phyloP scores from a whole-genome alignment of 768 basidiomycete species.

The Boletus sp. region DNA sequence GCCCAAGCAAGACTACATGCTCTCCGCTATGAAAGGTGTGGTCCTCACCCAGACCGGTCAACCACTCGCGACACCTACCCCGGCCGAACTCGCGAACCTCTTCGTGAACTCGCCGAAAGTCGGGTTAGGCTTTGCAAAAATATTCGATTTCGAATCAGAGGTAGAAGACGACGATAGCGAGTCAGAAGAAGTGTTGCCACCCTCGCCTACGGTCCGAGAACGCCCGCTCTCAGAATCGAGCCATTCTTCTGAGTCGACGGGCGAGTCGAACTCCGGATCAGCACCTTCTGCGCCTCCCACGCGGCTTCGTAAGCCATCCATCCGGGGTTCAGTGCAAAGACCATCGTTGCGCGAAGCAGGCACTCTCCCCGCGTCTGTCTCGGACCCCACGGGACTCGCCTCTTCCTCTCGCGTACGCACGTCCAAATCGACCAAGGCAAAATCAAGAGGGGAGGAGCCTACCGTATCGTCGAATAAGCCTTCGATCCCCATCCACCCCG shows the following conservation, averaged over 20 bases:
- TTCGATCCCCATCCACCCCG: slow-evolving; percentile 25
- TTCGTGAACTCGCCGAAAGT: slow-evolving; percentile 70
- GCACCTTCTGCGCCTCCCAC: slow-evolving; percentile 39
- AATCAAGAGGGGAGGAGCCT: background rate
- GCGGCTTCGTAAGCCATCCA: slow-evolving; percentile 56
- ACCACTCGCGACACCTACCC: slow-evolving; percentile 66
- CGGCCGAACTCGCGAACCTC: slow-evolving; percentile 61
- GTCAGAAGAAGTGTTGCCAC: slow-evolving; percentile 33
- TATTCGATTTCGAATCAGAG: slow-evolving; percentile 60
- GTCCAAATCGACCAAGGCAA: slow-evolving; percentile 19
- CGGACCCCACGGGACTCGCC: slow-evolving; percentile 39
- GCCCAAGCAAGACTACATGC: slow-evolving; percentile 26
- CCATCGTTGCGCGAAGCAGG: slow-evolving; percentile 23
- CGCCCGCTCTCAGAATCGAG: slow-evolving; percentile 32
- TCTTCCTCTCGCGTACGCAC: slow-evolving; percentile 18
- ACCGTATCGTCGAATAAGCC: slow-evolving; percentile 8
- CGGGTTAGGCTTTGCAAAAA: slow-evolving; percentile 73
- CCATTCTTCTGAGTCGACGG: slow-evolving; percentile 29
- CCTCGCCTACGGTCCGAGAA: slow-evolving; percentile 50
- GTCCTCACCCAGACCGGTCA: slow-evolving; percentile 79
- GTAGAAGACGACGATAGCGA: slow-evolving; percentile 32
- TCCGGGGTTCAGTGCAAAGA: slow-evolving; percentile 40
- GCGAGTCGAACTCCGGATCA: slow-evolving; percentile 19
- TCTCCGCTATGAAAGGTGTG: slow-evolving; percentile 73
- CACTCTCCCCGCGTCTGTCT: slow-evolving; percentile 37